phyloP scores from a whole-genome alignment of 2,329 filamentous ascomycete species.

The Ascochyta viciae-villosae region DNA sequence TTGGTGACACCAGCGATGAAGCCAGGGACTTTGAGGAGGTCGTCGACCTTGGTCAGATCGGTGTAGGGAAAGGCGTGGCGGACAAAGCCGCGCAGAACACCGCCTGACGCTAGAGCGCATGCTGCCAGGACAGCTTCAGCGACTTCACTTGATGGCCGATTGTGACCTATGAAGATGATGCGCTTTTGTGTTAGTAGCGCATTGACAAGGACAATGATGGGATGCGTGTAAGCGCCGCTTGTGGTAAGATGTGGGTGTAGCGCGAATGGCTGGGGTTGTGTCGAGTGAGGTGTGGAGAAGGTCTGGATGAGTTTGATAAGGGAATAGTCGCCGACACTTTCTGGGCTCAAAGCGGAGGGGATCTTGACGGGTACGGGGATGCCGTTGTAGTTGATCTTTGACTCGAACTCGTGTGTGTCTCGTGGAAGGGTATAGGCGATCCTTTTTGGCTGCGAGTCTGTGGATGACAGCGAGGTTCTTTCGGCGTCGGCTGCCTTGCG shows the following conservation, averaged over 20 bases:
- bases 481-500: slow-evolving; percentile 71
- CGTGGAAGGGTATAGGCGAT: slow-evolving; percentile 78
- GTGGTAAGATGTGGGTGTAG: slow-evolving; percentile 93
- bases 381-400: slow-evolving; percentile 92
- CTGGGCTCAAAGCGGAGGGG: slow-evolving; percentile 88
- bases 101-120: slow-evolving; percentile 90
- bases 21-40: slow-evolving; percentile 91
- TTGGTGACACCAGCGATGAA: slow-evolving; percentile 99
- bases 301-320: slow-evolving; percentile 96
- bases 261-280: slow-evolving; percentile 82
- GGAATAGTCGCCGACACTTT: slow-evolving; percentile 97
- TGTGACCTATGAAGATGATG: slow-evolving; percentile 94
- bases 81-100: slow-evolving; percentile 91
- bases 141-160: slow-evolving; percentile 92
- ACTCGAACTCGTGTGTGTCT: slow-evolving; percentile 98
- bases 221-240: slow-evolving; percentile 86
- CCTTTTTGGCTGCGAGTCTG: slow-evolving; percentile 55
- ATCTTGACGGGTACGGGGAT: slow-evolving; percentile 97
- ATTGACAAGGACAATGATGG: slow-evolving; percentile 93
- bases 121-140: slow-evolving; percentile 98
- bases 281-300: slow-evolving; percentile 83
- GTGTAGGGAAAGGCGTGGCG: slow-evolving; percentile 98
- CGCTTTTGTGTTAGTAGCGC: slow-evolving; percentile 95
- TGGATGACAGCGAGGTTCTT: slow-evolving; percentile 41
- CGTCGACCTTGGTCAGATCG: slow-evolving; percentile 96